phyloP scores from a whole-genome alignment of 805 yeast genomes.

The Cyberlindnera nakhonratchasimensis region DNA sequence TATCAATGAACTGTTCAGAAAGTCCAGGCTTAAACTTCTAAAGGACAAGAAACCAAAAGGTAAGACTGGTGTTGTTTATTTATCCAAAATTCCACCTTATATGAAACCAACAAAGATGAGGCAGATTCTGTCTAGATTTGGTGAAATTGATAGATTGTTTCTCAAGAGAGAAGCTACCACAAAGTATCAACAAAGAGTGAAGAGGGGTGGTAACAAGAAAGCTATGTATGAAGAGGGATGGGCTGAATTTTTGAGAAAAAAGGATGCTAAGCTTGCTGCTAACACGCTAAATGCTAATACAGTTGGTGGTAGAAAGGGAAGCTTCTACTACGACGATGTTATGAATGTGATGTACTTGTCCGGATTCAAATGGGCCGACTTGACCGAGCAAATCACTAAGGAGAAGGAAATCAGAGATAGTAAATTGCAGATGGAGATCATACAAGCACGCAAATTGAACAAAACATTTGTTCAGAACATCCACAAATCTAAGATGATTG shows the following conservation, averaged over 20 bases:
- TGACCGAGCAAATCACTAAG: slow-evolving; percentile 87
- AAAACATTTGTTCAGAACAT: slow-evolving; percentile 80
- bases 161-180: slow-evolving; percentile 79
- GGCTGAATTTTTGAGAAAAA: slow-evolving; percentile 85
- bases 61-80: slow-evolving; percentile 88
- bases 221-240: slow-evolving; percentile 90
- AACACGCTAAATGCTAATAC: slow-evolving; percentile 81
- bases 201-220: slow-evolving; percentile 90
- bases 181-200: slow-evolving; percentile 62
- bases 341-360: slow-evolving; percentile 85
- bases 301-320: slow-evolving; percentile 88
- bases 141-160: slow-evolving; percentile 82
- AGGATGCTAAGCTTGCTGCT: slow-evolving; percentile 86
- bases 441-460: slow-evolving; percentile 85
- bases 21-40: slow-evolving; percentile 53
- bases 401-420: slow-evolving; percentile 89
- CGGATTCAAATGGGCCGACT: slow-evolving; percentile 92
- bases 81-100: slow-evolving; percentile 90
- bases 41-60: slow-evolving; percentile 53
- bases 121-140: slow-evolving; percentile 77
- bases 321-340: slow-evolving; percentile 90
- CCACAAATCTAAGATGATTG: slow-evolving; percentile 79
- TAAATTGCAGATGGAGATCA: slow-evolving; percentile 80
- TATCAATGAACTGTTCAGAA: slow-evolving; percentile 46
- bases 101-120: slow-evolving; percentile 94